Evolutionary conservation across 164 flowering plant genomes (phyloP).

Genomic region (Aristolochia fimbriata): DNA sequence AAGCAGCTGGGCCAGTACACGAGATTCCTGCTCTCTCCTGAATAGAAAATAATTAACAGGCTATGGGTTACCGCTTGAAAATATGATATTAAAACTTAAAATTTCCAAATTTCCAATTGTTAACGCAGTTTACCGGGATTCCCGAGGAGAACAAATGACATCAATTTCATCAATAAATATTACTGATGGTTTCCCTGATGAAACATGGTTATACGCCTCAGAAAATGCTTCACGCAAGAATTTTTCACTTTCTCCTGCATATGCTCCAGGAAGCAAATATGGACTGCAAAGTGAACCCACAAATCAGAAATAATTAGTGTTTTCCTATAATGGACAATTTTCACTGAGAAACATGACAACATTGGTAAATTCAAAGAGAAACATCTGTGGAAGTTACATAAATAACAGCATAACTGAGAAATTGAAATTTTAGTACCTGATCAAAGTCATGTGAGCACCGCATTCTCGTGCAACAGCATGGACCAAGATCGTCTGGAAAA

Average conservation of each 20-base stretch:
- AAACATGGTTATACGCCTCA: constrained; percentile 59
- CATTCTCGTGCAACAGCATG: constrained; percentile 90
- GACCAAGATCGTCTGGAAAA: constrained; percentile 83
- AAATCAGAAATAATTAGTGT: constrained; percentile 5
- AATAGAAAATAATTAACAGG: constrained; percentile 8
- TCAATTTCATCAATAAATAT: constrained; percentile 94
- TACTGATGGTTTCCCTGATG: constrained; percentile 60
- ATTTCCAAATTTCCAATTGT: neutral
- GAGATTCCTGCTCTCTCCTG: constrained; percentile 81
- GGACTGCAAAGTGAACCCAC: constrained; percentile 38
- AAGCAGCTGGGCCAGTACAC: constrained; percentile 69
- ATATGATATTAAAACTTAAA: neutral
- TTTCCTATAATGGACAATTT: neutral
- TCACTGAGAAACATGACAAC: neutral
- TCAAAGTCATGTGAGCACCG: constrained; percentile 62
- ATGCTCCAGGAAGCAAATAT: constrained; percentile 69
- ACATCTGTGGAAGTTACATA: neutral
- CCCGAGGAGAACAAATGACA: constrained; percentile 81
- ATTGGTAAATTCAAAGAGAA: neutral
- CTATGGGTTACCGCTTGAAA: neutral
- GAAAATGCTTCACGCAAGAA: constrained; percentile 73
- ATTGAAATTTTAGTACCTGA: constrained; percentile 37
- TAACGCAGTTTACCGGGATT: constrained; percentile 42
- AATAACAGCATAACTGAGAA: neutral
- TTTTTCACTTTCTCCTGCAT: constrained; percentile 94